Base-by-base conservation (phyloP, 805 yeast genomes). In the Diddensiella transvaalensis region DNA sequence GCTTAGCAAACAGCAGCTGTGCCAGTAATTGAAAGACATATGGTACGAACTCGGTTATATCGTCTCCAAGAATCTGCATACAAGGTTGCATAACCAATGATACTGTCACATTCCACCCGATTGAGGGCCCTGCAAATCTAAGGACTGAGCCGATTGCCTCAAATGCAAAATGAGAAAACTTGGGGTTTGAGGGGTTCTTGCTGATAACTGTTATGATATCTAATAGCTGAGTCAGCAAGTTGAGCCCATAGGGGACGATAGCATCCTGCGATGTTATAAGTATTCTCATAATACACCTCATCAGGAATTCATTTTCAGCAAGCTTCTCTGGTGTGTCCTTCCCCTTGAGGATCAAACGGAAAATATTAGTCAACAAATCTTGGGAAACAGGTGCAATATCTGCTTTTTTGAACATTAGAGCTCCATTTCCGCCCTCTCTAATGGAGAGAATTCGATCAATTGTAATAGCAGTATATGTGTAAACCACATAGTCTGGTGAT, bases 161-260 rank as follows among this genome's bases (percentile, higher is more conserved):
- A 64, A 93, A 93, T 3, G 86, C 75, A 62, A 82, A 95, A 66
- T 93, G 99, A 4, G 89, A 79, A 61, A 93, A 93, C 58, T 83
- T 80, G 39, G 99, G 99, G 67, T 93, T 93, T 3, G 98, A 87
- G 3, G 99, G 99, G 60, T 93, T 93, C 58, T 81, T 82, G 21
- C 89, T 73, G 47, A 90, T 88, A 13, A 80, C 78, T 13, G 73
- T 74, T 42, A 90, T 73, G 42, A 93, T 85, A 44, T 76, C 71
- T 40, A 90, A 67, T 38, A 91, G 70, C 62, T 90, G 90, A 29
- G 76, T 73, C 32, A 87, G 70, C n/a, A 87, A 61, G 17, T 52
- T 44, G 3, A 53, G 59, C 3, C 67, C 65, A 44, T 63, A 65
- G 2, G 66, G 62, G 10, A 48, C 42, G 18, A 60, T 59, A 5